Evolutionary conservation across 129 eudicot species (phyloP).

Genomic region (Flaveria robusta): DNA sequence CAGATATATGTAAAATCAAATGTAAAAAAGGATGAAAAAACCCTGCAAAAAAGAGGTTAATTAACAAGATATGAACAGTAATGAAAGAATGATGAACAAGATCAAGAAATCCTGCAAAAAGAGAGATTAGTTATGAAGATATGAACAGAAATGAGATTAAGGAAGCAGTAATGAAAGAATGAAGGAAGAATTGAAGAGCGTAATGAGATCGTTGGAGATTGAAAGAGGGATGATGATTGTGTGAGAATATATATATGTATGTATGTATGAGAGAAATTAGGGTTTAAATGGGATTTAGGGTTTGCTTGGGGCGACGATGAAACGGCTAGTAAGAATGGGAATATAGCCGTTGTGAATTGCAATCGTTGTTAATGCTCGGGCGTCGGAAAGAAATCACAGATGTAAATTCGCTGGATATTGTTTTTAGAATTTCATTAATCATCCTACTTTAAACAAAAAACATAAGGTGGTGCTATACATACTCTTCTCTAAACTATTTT

Average conservation of each 20-base stretch:
- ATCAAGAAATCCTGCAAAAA: background rate
- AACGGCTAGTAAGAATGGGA: background rate
- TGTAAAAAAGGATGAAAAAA: background rate
- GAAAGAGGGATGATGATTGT: background rate
- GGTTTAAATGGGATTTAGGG: background rate
- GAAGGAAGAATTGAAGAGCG: background rate
- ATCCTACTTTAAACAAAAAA: no score
- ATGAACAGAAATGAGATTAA: conserved; percentile 9
- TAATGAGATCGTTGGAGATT: conserved; percentile 1
- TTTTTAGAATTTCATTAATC: background rate
- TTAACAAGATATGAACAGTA: background rate
- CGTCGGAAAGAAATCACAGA: background rate
- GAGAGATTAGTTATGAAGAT: no score
- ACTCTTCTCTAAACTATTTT: no score
- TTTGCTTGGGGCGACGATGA: background rate
- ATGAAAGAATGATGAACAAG: background rate
- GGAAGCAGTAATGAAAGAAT: background rate
- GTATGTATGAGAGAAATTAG: background rate
- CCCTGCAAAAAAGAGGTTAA: conserved; percentile 1
- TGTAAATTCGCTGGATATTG: background rate
- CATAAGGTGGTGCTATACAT: no score
- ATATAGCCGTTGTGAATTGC: background rate
- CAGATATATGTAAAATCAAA: background rate
- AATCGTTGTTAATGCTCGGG: background rate
- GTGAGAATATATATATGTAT: background rate